A percentile compares a stretch with the other conserved stretches of the same genome.
Conservation (phyloP, 139 green algal species). For the Mesotaenium endlicherianum region DNA sequence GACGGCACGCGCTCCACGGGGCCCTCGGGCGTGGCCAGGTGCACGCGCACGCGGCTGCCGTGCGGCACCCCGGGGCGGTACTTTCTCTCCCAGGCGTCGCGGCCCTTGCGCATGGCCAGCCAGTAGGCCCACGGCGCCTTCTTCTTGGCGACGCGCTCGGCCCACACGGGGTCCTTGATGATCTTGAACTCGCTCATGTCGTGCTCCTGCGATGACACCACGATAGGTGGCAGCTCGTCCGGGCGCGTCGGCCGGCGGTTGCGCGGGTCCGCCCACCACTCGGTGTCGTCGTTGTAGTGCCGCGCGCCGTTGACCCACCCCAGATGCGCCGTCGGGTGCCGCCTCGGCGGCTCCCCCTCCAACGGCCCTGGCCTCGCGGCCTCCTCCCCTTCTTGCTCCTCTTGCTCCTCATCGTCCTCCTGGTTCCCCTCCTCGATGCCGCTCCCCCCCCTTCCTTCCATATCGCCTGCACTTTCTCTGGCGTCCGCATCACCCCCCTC, state of each 20-base stretch:
- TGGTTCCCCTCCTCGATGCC: too few species aligned
- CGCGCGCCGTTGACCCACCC: conserved; percentile 14
- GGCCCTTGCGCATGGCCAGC: conserved; percentile 8
- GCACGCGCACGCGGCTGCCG: background rate
- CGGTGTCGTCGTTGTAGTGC: too few species aligned
- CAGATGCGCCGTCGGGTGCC: too few species aligned
- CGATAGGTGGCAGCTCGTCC: conserved; percentile 4
- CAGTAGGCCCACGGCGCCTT: conserved; percentile 24
- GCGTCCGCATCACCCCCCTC: too few species aligned
- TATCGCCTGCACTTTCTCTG: too few species aligned
- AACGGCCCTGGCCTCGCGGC: too few species aligned
- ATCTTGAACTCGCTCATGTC: background rate
- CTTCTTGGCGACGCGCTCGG: background rate
- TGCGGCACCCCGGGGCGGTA: conserved; percentile 11
- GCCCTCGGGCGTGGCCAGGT: conserved; percentile 14
- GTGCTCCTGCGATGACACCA: background rate
- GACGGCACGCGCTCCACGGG: conserved; percentile 9
- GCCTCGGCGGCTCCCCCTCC: too few species aligned
- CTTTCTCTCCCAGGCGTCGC: background rate
- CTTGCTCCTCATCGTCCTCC: background rate
- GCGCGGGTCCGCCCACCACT: too few species aligned
- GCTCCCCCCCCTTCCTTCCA: too few species aligned
- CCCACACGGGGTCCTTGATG: conserved; percentile 11
- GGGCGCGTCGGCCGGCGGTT: too few species aligned
- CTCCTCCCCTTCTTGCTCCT: background rate